Evolutionary conservation across 169 alveolate genomes (phyloP).

Genomic region (Plasmodium chabaudi): DNA sequence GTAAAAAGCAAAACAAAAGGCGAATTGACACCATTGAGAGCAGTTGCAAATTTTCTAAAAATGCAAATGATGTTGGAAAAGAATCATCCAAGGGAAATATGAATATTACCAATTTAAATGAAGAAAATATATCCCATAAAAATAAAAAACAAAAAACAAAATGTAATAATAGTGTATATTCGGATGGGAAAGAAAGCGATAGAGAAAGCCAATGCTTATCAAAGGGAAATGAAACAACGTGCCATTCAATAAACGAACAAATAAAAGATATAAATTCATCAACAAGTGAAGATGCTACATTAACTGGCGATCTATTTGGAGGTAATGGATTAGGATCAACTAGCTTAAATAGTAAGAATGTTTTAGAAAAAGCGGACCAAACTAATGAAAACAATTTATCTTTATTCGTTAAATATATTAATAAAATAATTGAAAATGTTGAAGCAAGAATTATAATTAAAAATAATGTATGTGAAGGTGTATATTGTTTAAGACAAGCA

Average conservation of each 20-base stretch:
- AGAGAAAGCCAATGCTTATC: background rate
- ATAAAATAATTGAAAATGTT: slow-evolving; percentile 23
- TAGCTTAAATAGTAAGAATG: background rate
- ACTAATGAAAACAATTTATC: background rate
- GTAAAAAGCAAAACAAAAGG: background rate
- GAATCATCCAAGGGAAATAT: background rate
- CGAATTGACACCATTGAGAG: background rate
- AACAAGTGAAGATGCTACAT: background rate
- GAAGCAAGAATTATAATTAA: slow-evolving; percentile 25
- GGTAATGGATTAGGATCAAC: background rate
- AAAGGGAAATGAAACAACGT: too few relatives aligned
- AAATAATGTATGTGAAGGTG: slow-evolving; percentile 66
- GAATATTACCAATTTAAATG: background rate
- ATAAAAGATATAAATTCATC: background rate
- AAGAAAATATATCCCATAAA: background rate
- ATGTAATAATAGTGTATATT: background rate
- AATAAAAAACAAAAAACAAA: slow-evolving; percentile 2
- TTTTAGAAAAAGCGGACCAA: background rate
- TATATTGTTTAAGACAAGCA: slow-evolving; percentile 26
- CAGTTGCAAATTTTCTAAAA: background rate
- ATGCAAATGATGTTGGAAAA: background rate
- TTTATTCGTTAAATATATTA: slow-evolving; percentile 6
- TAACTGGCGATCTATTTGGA: background rate
- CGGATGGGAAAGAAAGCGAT: background rate
- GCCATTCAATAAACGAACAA: background rate